These are phyloP conservation scores for Nepenthes gracilis DNA, from an alignment of 148 eudicot species.

Conservation along the genomic window DNA sequence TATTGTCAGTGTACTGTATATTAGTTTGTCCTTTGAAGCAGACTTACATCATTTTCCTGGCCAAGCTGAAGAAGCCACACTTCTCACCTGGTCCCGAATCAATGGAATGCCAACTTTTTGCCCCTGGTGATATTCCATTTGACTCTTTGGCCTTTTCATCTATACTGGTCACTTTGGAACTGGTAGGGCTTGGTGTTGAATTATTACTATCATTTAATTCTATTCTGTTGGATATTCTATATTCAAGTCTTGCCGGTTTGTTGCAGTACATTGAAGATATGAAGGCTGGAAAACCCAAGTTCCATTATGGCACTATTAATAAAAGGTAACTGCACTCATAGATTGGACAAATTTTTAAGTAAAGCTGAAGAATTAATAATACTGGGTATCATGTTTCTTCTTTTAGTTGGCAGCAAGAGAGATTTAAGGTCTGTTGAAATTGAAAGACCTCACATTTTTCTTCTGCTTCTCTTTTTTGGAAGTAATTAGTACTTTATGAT, in stretches of 20 bases:
- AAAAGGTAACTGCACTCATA: constrained; percentile 41
- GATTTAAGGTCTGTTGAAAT: no score
- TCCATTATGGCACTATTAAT: constrained; percentile 87
- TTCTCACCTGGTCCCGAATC: constrained; percentile 95
- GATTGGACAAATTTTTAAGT: not conserved
- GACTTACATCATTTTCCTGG: constrained; percentile 90
- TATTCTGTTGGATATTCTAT: not conserved
- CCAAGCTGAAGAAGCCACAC: constrained; percentile 70
- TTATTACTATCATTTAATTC: not conserved
- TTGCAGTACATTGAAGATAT: constrained; percentile 77
- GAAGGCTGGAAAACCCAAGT: constrained; percentile 63
- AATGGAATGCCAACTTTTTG: constrained; percentile 74
- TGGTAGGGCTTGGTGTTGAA: constrained; percentile 35
- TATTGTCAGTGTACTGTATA: constrained; percentile 13
- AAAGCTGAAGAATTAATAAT: not conserved
- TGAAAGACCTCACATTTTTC: no score
- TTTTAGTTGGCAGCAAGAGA: not conserved
- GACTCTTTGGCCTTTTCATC: constrained; percentile 91
- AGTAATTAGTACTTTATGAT: no score
- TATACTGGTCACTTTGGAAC: constrained; percentile 76
- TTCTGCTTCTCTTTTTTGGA: no score
- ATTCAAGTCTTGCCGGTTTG: constrained; percentile 10
- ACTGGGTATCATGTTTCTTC: not conserved
- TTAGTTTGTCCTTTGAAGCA: constrained; percentile 27
- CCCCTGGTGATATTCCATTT: constrained; percentile 73